phyloP scores from a whole-genome alignment of 2,329 filamentous ascomycete species.

The Capronia epimyces region DNA sequence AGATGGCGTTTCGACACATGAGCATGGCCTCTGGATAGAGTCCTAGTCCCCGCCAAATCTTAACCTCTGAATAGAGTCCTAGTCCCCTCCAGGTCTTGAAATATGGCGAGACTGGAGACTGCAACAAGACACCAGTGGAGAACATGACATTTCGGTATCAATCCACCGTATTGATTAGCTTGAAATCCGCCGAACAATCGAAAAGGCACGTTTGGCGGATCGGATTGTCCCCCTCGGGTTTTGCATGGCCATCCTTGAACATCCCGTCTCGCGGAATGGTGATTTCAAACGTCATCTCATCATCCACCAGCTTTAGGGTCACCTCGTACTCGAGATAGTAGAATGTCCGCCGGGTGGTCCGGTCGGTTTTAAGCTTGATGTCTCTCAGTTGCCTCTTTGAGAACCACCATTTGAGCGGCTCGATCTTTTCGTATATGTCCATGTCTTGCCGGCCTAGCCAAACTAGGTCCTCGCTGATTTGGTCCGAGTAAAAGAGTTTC shows the following conservation, averaged over 20 bases:
- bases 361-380: background rate
- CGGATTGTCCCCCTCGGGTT: background rate
- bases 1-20: too few species aligned
- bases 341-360: background rate
- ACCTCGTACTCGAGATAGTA: slow-evolving; percentile 5
- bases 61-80: too few species aligned
- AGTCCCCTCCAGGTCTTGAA: too few species aligned
- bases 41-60: too few species aligned
- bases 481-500: background rate
- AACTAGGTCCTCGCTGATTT: background rate
- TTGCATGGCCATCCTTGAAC: too few species aligned
- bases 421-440: background rate
- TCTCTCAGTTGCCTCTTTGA: background rate
- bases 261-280: slow-evolving; percentile 5
- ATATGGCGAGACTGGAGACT: too few species aligned
- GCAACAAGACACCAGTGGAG: too few species aligned
- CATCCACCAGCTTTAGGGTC: background rate
- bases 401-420: background rate
- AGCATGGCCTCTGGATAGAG: too few species aligned
- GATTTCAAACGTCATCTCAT: slow-evolving; percentile 4
- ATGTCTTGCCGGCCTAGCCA: background rate
- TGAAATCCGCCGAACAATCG: background rate
- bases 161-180: background rate
- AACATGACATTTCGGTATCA: background rate
- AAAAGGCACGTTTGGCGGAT: background rate